A percentile compares a stretch with the other conserved stretches of the same genome.
phyloP scores from a whole-genome alignment of 108 stramenopile genomes.

The Bacterosira constricta region DNA sequence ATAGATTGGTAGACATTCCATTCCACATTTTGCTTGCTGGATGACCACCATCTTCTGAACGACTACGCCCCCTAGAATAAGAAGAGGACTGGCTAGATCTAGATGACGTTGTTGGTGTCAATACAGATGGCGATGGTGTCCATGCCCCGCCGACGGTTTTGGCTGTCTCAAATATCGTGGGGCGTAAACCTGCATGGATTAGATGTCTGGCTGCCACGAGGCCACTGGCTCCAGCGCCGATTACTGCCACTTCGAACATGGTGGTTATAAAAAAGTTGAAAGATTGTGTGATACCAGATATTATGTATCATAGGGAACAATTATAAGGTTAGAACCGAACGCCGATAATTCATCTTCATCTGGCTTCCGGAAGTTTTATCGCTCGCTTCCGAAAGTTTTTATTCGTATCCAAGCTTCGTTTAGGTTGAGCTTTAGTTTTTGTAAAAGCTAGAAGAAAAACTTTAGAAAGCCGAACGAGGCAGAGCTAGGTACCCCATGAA shows the following conservation, averaged over 20 bases:
- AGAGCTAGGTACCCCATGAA: too few relatives aligned
- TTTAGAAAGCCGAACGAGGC: too few relatives aligned
- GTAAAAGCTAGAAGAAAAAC: too few relatives aligned
- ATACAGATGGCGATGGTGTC: conserved; percentile 30
- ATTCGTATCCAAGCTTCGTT: too few relatives aligned
- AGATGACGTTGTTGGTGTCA: not conserved
- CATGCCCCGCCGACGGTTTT: conserved; percentile 48
- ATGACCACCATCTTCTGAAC: not conserved
- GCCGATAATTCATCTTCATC: too few relatives aligned
- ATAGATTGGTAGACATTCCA: conserved; percentile 67
- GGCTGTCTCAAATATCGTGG: conserved; percentile 49
- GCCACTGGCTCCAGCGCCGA: conserved; percentile 48
- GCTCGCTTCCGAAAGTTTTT: too few relatives aligned
- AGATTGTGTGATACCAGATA: not conserved
- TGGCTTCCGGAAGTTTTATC: too few relatives aligned
- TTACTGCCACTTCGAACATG: conserved; percentile 52
- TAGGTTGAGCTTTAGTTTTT: too few relatives aligned
- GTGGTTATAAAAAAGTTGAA: not conserved
- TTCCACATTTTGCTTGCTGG: conserved; percentile 64
- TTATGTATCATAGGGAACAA: not conserved
- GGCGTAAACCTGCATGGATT: conserved; percentile 38
- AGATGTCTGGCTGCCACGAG: conserved; percentile 46
- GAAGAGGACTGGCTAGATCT: not conserved
- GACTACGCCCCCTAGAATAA: not conserved
- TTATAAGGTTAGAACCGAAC: too few relatives aligned